phyloP scores from a whole-genome alignment of 257 asterid species.

The Plantago elongata region DNA sequence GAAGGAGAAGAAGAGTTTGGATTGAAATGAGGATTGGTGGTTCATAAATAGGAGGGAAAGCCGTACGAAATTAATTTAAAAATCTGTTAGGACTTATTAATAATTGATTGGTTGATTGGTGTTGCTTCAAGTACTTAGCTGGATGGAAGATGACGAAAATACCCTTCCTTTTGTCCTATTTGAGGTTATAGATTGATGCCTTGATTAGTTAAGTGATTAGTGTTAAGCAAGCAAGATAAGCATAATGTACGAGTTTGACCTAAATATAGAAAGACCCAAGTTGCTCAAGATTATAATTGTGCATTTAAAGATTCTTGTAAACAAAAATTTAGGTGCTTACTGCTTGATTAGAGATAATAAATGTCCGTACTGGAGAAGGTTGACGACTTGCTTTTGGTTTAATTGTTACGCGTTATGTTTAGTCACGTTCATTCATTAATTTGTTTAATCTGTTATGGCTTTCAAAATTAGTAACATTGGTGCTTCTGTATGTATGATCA shows the following conservation, averaged over 20 bases:
- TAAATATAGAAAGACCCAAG: background rate
- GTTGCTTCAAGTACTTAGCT: background rate
- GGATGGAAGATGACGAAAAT: slow-evolving; percentile 11
- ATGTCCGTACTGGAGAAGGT: no score
- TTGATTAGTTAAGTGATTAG: slow-evolving; percentile 6
- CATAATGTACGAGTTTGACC: background rate
- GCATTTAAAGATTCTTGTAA: background rate
- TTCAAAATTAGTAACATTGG: no score
- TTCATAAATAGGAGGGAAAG: slow-evolving; percentile 21
- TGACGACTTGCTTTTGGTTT: background rate
- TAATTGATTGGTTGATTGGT: background rate
- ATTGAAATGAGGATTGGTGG: slow-evolving; percentile 1
- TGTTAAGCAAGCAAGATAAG: background rate
- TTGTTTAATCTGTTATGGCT: background rate
- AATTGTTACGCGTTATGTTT: background rate
- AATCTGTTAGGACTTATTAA: slow-evolving; percentile 13
- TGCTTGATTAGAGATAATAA: no score
- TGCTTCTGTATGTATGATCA: no score
- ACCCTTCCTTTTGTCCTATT: slow-evolving; percentile 17
- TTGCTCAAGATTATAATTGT: background rate
- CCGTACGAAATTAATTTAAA: slow-evolving; percentile 6
- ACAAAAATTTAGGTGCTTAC: background rate
- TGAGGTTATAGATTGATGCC: background rate
- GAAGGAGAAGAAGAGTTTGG: slow-evolving; percentile 7
- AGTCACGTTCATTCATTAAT: background rate